Base-by-base conservation (phyloP, 2,329 filamentous ascomycete species). In the Penicillium polonicum region DNA sequence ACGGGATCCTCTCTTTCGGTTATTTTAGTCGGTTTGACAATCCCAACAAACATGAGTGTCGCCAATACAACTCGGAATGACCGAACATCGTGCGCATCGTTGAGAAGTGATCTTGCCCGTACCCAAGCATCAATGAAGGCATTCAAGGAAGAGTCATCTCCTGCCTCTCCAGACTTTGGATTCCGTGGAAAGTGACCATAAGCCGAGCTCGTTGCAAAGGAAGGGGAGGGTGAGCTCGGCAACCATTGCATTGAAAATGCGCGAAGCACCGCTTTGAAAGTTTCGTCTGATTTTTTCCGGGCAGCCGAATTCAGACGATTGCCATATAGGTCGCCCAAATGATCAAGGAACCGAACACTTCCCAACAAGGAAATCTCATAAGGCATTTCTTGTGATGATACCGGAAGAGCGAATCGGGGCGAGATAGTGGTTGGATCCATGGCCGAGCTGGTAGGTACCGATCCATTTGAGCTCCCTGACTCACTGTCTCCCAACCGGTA, bases 51-150 rank as follows among this genome's bases (percentile, higher is more conserved):
- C 13, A 67, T 55, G 6, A 68, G 31, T 3, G 48, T 62, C 4
- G 66, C 63, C 55, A 59, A 62, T 4, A 68, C 58, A 17, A 65
- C 48, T 42, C 62, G 45, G 23, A 69, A 69, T 8, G 66, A 68
- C 10, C 29, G 55, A 43, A 64, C 44, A n/a, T 56, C 43, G 3
- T 57, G 39, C 1, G 60, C 43, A 1, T 59, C 57, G 0, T 46
- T 19, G 2, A 68, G 48, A 1, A 60, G 19, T 5, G 56, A 55
- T 25, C 56, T 59, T 12, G 64, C 61, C n/a, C 41, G 45, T 23
- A 44, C 38, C 65, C 65, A 67, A 10, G 61, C 54, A 54, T 66
- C 61, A 9, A 58, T 51, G 21, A 64, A 66, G 1, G 58, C 29
- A 5, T 66, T 41, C 19, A 59, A 45, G 23, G 48, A n/a, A 5